Evolutionary conservation across 1,284 basidiomycete species (phyloP).

Genomic region (Trametes hirsuta): DNA sequence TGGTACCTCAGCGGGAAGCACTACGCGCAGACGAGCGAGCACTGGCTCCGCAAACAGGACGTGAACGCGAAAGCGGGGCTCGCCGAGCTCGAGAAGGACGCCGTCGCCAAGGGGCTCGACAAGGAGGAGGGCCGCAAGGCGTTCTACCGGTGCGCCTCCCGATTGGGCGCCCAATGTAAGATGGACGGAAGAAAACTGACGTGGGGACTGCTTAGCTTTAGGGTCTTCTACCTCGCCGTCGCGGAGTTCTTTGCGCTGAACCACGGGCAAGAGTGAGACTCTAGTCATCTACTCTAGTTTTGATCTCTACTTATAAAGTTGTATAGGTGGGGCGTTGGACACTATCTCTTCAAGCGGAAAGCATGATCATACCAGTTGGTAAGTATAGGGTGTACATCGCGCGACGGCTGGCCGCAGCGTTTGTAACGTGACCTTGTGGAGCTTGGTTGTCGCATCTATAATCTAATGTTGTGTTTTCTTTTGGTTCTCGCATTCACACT

Average conservation of each 20-base stretch:
- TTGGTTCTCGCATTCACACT: too few species aligned
- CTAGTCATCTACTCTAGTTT: not conserved
- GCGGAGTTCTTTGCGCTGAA: conserved; percentile 76
- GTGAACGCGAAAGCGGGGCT: conserved; percentile 48
- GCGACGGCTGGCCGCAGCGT: not conserved
- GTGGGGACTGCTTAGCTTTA: conserved; percentile 45
- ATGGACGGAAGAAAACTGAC: not conserved
- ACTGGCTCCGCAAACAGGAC: conserved; percentile 73
- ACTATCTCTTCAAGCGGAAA: conserved; percentile 52
- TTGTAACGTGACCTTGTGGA: not conserved
- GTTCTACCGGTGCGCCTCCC: conserved; percentile 51
- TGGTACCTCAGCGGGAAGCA: conserved; percentile 72
- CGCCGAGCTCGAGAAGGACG: conserved; percentile 52
- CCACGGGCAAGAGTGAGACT: conserved; percentile 62
- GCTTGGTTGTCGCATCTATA: not conserved
- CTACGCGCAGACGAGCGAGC: conserved; percentile 70
- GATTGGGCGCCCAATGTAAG: too few species aligned
- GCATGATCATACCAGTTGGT: not conserved
- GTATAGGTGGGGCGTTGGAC: conserved; percentile 55
- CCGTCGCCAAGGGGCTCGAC: conserved; percentile 48
- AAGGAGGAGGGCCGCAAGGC: conserved; percentile 61
- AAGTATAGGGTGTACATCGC: too few species aligned
- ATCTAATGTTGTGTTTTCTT: too few species aligned
- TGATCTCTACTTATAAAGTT: not conserved
- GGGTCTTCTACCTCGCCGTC: conserved; percentile 78